Evolutionary conservation across 192 early-diverging fungal species (phyloP), one percentile per base, ranked within the genome.

Genomic region (Podila epicladia): DNA sequence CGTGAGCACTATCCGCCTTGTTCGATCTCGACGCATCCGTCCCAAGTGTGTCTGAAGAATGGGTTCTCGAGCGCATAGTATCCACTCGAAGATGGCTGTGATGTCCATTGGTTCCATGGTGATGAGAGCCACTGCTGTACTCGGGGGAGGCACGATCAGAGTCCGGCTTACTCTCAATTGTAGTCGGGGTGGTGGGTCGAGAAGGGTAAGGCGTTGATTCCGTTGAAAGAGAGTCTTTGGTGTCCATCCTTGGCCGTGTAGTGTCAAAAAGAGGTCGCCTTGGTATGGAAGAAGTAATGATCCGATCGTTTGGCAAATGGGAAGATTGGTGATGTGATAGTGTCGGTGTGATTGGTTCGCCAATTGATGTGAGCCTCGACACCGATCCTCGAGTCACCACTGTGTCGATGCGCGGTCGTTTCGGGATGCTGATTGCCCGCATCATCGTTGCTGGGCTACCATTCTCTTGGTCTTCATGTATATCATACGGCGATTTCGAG

Each of bases 361-460:
- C 69, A 29, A 73, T 73, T 0, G 77, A 61, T 8, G 71, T 73
- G 26, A 80, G 58, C 5, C 77, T 59, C 26, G 77, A 68, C 3
- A 41, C 19, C 1, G 71, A 67, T 50, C 65, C 76, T 22, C 70
- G 64, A 12, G 48, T 38, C 29, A 62, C 31, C 65, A 73, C 69
- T 0, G 77, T 80, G 37, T 80, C 77, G 41, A 80, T 65, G 24
- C 67, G 61, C 0, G 77, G 71, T 60, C 77, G 65, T 20, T 80
- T 80, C 28, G 77, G 77, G 69, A 80, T 80, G 68, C 70, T 80
- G 62, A 80, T 80, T 28, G 77, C 69, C 50, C 77, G 70, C 67
- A 80, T 58, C 61, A 73, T 60, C 4, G 77, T 80, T 4, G 77
- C 77, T 0, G 77, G 77, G 37, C 77, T 80, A n/a, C 77, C 77